phyloP scores from a whole-genome alignment of 257 asterid genomes.

The Ballota nigra region DNA sequence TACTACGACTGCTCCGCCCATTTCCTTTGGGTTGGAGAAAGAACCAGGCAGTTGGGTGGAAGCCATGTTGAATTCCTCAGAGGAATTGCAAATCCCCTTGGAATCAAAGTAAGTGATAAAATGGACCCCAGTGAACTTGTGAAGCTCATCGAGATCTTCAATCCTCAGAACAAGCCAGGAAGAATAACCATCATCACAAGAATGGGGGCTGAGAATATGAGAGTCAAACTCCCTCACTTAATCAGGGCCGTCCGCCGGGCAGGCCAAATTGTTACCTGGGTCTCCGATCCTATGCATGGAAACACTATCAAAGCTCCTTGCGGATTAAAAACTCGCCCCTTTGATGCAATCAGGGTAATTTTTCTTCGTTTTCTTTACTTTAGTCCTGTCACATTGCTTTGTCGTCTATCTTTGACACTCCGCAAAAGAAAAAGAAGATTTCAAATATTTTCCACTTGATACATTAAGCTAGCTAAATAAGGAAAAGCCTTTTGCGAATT shows the following conservation, averaged over 20 bases:
- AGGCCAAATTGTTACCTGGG: too few relatives aligned
- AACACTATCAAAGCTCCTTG: too few relatives aligned
- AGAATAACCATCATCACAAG: slow-evolving; percentile 77
- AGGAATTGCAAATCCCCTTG: slow-evolving; percentile 80
- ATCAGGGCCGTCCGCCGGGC: too few relatives aligned
- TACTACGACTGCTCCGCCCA: slow-evolving; percentile 83
- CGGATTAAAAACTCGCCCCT: too few relatives aligned
- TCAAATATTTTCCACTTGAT: background rate
- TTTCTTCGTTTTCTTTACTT: background rate
- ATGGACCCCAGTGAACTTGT: slow-evolving; percentile 74
- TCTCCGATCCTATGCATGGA: too few relatives aligned
- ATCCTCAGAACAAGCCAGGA: slow-evolving; percentile 72
- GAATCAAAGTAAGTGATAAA: slow-evolving; percentile 84
- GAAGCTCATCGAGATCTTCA: slow-evolving; percentile 71
- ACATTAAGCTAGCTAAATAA: background rate
- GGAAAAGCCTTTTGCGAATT: background rate
- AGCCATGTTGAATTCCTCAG: slow-evolving; percentile 80
- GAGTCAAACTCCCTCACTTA: too few relatives aligned
- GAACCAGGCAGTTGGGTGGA: slow-evolving; percentile 79
- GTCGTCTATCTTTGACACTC: too few relatives aligned
- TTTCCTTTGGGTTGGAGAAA: slow-evolving; percentile 77
- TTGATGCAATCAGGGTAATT: too few relatives aligned
- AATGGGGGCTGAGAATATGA: slow-evolving; percentile 94
- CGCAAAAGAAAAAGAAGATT: too few relatives aligned
- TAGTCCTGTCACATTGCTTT: too few relatives aligned